Percentiles rank a stretch among this genome's conserved stretches.
phyloP scores from a whole-genome alignment of 176 grass and related monocot genomes.

The Triticum urartu region DNA sequence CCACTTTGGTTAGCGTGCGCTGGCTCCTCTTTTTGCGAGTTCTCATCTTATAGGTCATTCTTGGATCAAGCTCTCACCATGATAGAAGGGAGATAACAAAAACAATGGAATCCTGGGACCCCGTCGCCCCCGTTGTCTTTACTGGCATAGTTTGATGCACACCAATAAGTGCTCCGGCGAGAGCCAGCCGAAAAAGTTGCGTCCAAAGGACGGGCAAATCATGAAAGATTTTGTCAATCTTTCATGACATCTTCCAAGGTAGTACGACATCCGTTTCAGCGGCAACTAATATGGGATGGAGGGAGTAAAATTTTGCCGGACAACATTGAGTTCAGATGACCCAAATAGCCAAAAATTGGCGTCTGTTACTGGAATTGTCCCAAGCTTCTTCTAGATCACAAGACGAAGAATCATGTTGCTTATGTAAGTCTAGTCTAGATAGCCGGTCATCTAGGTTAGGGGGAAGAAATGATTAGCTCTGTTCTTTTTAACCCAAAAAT shows the following conservation, averaged over 20 bases:
- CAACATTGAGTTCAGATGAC: background rate
- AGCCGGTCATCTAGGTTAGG: background rate
- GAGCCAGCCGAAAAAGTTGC: background rate
- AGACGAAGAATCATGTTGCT: background rate
- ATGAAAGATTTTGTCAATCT: background rate
- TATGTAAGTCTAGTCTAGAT: conserved; percentile 12
- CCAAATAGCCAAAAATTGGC: background rate
- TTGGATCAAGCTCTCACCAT: conserved; percentile 31
- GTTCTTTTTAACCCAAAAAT: conserved; percentile 24
- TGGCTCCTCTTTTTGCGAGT: conserved; percentile 14
- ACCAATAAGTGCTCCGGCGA: background rate
- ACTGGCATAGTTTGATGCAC: too few species aligned
- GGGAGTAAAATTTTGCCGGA: background rate
- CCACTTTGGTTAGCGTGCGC: conserved; percentile 28
- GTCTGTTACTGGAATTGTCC: background rate
- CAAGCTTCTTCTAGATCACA: background rate
- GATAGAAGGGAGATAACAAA: conserved; percentile 45
- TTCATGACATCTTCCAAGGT: background rate
- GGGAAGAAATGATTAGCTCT: background rate
- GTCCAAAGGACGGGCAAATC: background rate
- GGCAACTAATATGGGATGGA: too few species aligned
- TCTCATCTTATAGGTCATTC: conserved; percentile 12
- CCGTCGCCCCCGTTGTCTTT: background rate
- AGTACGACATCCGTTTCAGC: too few species aligned
- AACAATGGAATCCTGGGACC: conserved; percentile 33